A percentile compares a stretch with the other conserved stretches of the same genome.
Conservation (phyloP, 1,284 basidiomycete genomes). For the Pterula multifida region DNA sequence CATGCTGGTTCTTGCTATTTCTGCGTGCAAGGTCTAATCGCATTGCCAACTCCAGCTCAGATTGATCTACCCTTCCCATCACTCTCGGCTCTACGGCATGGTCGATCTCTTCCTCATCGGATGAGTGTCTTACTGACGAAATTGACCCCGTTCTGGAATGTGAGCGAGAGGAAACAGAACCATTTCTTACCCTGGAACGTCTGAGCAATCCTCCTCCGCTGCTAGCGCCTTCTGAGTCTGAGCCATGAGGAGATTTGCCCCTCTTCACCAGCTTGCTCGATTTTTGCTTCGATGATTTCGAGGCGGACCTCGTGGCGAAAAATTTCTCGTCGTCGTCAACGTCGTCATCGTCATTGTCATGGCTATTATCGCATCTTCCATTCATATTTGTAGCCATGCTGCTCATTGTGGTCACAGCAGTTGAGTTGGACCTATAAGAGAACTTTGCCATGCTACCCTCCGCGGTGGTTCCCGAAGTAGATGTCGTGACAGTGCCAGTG, state of each 20-base stretch:
- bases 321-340: conserved; percentile 36
- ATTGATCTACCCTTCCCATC: conserved; percentile 36
- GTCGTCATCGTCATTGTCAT: background rate
- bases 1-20: conserved; percentile 69
- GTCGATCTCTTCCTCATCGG: conserved; percentile 20
- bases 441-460: conserved; percentile 28
- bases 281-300: conserved; percentile 33
- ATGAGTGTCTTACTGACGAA: conserved; percentile 28
- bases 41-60: conserved; percentile 62
- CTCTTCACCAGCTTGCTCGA: conserved; percentile 31
- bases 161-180: background rate
- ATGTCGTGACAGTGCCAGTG: conserved; percentile 52
- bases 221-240: conserved; percentile 28
- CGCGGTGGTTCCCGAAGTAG: conserved; percentile 34
- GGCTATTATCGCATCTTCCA: background rate
- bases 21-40: conserved; percentile 67
- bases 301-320: conserved; percentile 31
- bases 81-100: conserved; percentile 26
- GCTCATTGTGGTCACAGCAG: conserved; percentile 44
- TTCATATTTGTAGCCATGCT: conserved; percentile 23
- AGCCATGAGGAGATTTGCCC: conserved; percentile 37
- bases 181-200: conserved; percentile 15
- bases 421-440: conserved; percentile 59
- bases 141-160: conserved; percentile 16
- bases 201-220: conserved; percentile 15